Evolutionary conservation across 139 green algal species (phyloP), one percentile per base, ranked within the genome.

Genomic region (Micromonas pusilla): DNA sequence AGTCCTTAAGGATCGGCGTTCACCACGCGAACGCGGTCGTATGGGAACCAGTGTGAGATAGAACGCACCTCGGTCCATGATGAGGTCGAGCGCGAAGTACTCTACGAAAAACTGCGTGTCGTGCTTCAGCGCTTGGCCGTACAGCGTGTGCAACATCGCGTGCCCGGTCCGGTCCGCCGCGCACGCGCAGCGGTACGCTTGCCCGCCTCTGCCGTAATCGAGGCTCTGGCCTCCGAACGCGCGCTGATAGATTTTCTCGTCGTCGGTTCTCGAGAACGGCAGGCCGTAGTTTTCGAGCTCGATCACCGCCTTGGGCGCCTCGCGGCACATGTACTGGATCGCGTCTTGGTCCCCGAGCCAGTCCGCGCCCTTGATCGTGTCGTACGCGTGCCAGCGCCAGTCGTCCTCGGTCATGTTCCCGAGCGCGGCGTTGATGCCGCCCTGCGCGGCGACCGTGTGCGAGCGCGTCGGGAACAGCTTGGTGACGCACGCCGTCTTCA

Each of bases 351-450:
- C 84, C 30, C 95, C 96, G 9, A 99, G 86, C 95, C 95, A 99
- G 88, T 99, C 96, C 67, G 85, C 92, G 78, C 96, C 96, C 88
- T 99, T 99, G 82, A 99, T 90, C 0, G 96, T 99, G 84, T 99
- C 96, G 78, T 99, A 99, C 13, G 96, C 96, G 78, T 99, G 96
- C 96, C 96, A 99, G 25, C 96, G 83, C 96, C 96, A 99, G 84
- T 99, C 93, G 71, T 99, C 96, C 79, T 94, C 83, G 37, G 32
- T 82, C 96, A 99, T 99, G 88, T 99, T 99, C 53, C 91, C 96
- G 3, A 99, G 88, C 0, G 96, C 96, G 2, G 96, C 95, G 83
- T 99, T 99, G 87, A 99, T 99, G 70, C 96, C 96, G 31, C 84
- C 84, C 86, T 99, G 95, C 0, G 96, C 96, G 23, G 96, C 96